phyloP scores from a whole-genome alignment of 495 filamentous ascomycete species.

The Lichenothelia convexa region DNA sequence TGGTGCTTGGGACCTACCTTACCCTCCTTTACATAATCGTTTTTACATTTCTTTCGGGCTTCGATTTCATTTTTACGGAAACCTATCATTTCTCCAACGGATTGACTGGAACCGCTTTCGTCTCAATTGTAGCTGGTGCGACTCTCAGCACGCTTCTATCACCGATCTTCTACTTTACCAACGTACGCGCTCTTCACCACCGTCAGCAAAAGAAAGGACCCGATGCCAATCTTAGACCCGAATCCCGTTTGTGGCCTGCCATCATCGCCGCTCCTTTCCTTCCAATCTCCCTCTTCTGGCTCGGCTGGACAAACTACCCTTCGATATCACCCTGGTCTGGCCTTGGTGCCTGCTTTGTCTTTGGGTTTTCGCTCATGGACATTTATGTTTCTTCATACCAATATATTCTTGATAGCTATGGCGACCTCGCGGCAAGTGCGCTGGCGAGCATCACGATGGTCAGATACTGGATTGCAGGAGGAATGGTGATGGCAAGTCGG shows the following conservation, averaged over 20 bases:
- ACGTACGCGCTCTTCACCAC: not conserved
- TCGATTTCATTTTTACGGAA: not conserved
- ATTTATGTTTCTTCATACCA: conserved; percentile 34
- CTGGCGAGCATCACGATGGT: conserved; percentile 32
- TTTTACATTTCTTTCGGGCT: not conserved
- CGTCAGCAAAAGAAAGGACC: not conserved
- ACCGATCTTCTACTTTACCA: not conserved
- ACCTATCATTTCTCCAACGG: not conserved
- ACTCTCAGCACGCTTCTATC: not conserved
- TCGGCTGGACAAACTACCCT: not conserved
- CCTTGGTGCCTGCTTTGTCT: conserved; percentile 16
- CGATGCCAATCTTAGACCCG: not conserved
- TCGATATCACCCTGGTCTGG: conserved; percentile 10
- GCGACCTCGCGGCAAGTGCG: conserved; percentile 24
- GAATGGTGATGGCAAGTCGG: conserved; percentile 24
- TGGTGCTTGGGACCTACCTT: not conserved
- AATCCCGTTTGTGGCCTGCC: not conserved
- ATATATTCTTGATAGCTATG: conserved; percentile 40
- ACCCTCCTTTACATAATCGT: not conserved
- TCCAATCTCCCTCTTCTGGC: not conserved
- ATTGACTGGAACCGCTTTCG: not conserved
- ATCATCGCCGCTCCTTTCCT: not conserved
- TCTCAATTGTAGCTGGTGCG: not conserved
- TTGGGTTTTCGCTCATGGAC: conserved; percentile 13
- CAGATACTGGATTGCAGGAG: conserved; percentile 32